Percentiles rank a stretch among this genome's conserved stretches.
phyloP scores from a whole-genome alignment of 2,329 filamentous ascomycete genomes.

The Cytospora paraplurivora region DNA sequence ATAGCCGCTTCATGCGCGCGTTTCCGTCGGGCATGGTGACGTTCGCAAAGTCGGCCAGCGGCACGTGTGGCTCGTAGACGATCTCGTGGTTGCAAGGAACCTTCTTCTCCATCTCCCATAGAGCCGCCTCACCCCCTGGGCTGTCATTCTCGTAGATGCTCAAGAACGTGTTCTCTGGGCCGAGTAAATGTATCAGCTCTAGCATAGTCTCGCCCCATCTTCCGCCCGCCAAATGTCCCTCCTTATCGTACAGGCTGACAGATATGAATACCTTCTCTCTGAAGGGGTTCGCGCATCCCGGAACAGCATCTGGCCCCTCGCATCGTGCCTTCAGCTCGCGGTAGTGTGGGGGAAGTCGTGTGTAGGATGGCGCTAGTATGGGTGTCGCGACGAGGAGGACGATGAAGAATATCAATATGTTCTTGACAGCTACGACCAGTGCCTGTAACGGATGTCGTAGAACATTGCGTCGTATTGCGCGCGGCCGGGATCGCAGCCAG shows the following conservation, averaged over 20 bases:
- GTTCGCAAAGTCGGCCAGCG: conserved; percentile 58
- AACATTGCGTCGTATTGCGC: conserved; percentile 23
- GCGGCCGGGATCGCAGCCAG: conserved; percentile 27
- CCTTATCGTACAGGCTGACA: conserved; percentile 68
- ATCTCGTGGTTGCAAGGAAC: conserved; percentile 53
- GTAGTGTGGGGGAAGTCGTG: conserved; percentile 44
- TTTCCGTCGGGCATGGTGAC: conserved; percentile 64
- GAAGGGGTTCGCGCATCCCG: conserved; percentile 43
- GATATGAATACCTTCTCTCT: conserved; percentile 74
- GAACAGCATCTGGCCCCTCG: conserved; percentile 32
- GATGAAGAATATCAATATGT: conserved; percentile 35
- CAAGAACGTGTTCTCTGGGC: conserved; percentile 67
- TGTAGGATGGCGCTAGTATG: conserved; percentile 47
- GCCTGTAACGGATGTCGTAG: conserved; percentile 24
- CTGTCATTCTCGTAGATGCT: conserved; percentile 76
- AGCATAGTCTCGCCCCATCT: conserved; percentile 65
- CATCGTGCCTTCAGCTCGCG: conserved; percentile 38
- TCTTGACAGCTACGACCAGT: conserved; percentile 30
- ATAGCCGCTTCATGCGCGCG: conserved; percentile 69
- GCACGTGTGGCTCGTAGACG: conserved; percentile 61
- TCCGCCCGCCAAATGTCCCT: conserved; percentile 61
- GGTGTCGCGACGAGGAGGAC: conserved; percentile 39
- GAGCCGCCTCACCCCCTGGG: conserved; percentile 53
- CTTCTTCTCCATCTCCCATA: conserved; percentile 54
- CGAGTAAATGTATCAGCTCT: conserved; percentile 65